phyloP scores from a whole-genome alignment of 768 basidiomycete genomes.

The Tulasnella calospora region DNA sequence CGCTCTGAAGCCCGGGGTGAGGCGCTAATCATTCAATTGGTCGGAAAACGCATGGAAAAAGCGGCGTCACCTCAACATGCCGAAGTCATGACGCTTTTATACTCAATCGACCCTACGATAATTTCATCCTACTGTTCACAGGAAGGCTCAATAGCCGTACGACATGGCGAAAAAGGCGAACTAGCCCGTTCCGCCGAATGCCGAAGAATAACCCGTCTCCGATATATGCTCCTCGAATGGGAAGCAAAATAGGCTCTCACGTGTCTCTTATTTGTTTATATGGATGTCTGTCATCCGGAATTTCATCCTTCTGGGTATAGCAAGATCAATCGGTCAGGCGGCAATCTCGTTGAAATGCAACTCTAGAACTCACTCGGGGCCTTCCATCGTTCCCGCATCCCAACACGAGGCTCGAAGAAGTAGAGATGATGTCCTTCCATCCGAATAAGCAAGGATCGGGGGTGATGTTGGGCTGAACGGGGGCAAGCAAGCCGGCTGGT shows the following conservation, averaged over 20 bases:
- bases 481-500: not conserved
- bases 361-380: not conserved
- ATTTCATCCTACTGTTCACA: not conserved
- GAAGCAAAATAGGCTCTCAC: not conserved
- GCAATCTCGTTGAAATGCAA: not conserved
- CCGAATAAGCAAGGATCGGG: not conserved
- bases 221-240: not conserved
- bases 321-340: not conserved
- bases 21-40: constrained; percentile 6
- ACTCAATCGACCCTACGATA: not conserved
- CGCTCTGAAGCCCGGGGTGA: not conserved
- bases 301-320: not conserved
- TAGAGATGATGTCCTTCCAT: not conserved
- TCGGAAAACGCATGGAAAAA: not conserved
- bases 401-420: not conserved
- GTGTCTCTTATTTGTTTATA: not conserved
- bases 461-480: not conserved
- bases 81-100: not conserved
- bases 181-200: not conserved
- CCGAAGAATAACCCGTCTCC: not conserved
- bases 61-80: not conserved
- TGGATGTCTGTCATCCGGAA: not conserved
- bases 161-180: not conserved
- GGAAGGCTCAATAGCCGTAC: not conserved
- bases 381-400: not conserved